A percentile compares a stretch with the other conserved stretches of the same genome.
Conservation (phyloP, 2,329 filamentous ascomycete species). For the Neobulgaria alba region DNA sequence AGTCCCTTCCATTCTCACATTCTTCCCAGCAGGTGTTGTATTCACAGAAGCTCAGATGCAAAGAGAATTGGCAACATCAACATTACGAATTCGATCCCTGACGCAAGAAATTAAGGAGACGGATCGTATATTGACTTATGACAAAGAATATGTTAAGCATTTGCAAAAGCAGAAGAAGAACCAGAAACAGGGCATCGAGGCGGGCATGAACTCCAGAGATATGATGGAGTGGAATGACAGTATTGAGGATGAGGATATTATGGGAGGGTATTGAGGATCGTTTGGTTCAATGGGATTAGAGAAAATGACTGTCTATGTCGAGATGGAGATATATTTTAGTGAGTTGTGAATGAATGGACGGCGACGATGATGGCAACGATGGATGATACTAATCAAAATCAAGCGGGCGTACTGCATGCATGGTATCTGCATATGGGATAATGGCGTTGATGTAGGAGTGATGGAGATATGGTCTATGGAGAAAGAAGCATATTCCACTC, state of each 20-base stretch:
- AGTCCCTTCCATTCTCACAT: conserved; percentile 42
- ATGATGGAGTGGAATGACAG: conserved; percentile 21
- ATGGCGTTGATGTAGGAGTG: not conserved
- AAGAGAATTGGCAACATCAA: conserved; percentile 35
- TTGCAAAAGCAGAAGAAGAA: conserved; percentile 34
- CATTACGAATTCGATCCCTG: conserved; percentile 37
- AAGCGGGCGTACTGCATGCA: not conserved
- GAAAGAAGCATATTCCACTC: too few relatives aligned
- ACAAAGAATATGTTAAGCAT: conserved; percentile 45
- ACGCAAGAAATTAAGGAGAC: conserved; percentile 41
- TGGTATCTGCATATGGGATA: not conserved
- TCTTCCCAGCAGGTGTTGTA: conserved; percentile 35
- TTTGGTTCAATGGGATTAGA: too few relatives aligned
- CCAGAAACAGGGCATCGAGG: conserved; percentile 2
- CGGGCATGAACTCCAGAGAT: conserved; percentile 7
- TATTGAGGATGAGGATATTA: conserved; percentile 27
- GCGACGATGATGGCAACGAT: not conserved
- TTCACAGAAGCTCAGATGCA: conserved; percentile 45
- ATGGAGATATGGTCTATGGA: too few relatives aligned
- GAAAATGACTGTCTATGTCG: not conserved
- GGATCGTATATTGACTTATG: conserved; percentile 45
- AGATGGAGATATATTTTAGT: not conserved
- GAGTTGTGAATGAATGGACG: not conserved
- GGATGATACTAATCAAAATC: not conserved
- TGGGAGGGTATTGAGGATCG: conserved; percentile 13